Base-by-base conservation (phyloP, 345 rosid species). In the Orychophragmus violaceus region DNA sequence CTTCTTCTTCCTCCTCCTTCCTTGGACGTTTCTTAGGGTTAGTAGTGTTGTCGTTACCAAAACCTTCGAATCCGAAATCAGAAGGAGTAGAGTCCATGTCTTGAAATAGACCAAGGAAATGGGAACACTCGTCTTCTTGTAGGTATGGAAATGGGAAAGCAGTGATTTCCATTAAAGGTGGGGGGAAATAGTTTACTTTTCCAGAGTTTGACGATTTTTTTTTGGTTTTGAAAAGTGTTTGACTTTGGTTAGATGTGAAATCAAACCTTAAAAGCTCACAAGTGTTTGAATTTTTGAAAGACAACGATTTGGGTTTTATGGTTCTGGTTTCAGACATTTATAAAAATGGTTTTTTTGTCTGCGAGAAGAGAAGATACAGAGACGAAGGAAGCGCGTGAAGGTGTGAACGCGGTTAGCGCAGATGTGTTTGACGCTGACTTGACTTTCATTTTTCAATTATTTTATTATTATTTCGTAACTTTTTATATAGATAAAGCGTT, bases 141-240 rank as follows among this genome's bases (percentile, higher is more conserved):
- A 63, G 86, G 68, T 74, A 78, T 60, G 77, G 81, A 73, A 85
- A 82, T 71, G 89, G 79, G 86, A 82, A 88, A 32, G 82, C 57
- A 49, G 82, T 23, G 54, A 85, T 71, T 76, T 85, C 95, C 90
- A 82, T 85, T 16, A 19, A 10, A 21, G 35, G 35, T 6, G 18
- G 8, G 3, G 29, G n/a, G n/a, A 13, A 2, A 25, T 56, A 14
- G 2, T 16, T 36, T 37, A 11, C n/a, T 5, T 62, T 53, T 42
- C 14, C 39, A 9, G 71, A 48, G 35, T 72, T 72, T 65, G 71
- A 57, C 49, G 44, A 63, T 22, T 49, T 21, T 45, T 19, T 44
- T 16, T 17, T 8, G 6, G 17, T 57, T 68, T 68, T 74, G 82
- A 71, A 69, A 63, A 68, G 60, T 59, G 78, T 68, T 56, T 64